Base-by-base conservation (phyloP, 83 land plant species). In the Larix sibirica region DNA sequence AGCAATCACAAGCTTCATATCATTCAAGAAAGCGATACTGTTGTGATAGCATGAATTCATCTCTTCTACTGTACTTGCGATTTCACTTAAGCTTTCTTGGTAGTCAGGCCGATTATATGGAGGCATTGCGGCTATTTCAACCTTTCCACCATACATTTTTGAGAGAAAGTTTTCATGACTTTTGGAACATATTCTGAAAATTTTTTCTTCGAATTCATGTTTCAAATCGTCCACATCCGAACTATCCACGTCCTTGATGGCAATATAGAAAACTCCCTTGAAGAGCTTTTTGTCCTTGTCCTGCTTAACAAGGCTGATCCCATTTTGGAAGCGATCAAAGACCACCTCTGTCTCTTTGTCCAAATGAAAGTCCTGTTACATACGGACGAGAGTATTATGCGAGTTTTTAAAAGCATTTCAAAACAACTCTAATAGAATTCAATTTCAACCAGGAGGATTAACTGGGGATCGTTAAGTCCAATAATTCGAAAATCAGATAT, bases 201-300 rank as follows among this genome's bases (percentile, higher is more conserved):
- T 80, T 47, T 88, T 88, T 20, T 73, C 70, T 24, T 68, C 14
- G 62, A 88, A 88, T 42, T 88, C 85, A 54, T 60, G 16, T 18
- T 80, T 65, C 26, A 88, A 65, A 10, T 88, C 90, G 21, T 88
- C 88, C 4, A 82, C 84, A 77, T 88, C 87, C 4, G 87, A 73
- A 21, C 38, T 44, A 61, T 81, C 82, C 10, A 85, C 87, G 44
- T 87, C 89, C 74, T 82, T 85, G 58, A 85, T 83, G 59, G 86
- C 87, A 74, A 84, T 84, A 75, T 81, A 87, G 44, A 87, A 84
- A 6, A 84, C 23, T 24, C 89, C 88, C 24, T 82, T 82, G 76
- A 88, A 85, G 3, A 88, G 89, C 77, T 80, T 88, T 5, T 87
- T 81, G 81, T 88, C 90, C 3, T 84, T 77, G 78, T 88, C 90